Evolutionary conservation across 2,329 filamentous ascomycete genomes (phyloP).

Genomic region (Chalaropsis ovoidea): DNA sequence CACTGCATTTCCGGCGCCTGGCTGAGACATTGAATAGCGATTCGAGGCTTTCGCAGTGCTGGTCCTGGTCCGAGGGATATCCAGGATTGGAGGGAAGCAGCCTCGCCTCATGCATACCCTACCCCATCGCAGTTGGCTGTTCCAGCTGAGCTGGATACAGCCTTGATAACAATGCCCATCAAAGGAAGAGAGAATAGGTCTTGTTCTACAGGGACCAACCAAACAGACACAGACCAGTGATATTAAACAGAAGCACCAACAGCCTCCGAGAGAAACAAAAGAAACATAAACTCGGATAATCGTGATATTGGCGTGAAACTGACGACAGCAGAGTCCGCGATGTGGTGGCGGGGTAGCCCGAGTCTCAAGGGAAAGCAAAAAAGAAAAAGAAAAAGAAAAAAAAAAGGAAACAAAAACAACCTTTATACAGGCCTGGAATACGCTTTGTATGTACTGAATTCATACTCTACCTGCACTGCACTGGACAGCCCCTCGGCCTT

Average conservation of each 20-base stretch:
- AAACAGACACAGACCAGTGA: neutral
- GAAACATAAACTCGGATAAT: neutral
- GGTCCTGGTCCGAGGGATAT: neutral
- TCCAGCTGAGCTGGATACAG: too few relatives aligned
- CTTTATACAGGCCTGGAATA: conserved; percentile 5
- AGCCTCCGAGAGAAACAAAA: neutral
- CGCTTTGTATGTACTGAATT: conserved; percentile 9
- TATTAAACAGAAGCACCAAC: neutral
- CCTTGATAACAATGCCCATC: too few relatives aligned
- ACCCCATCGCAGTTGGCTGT: too few relatives aligned
- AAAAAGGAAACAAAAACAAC: neutral
- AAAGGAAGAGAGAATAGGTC: too few relatives aligned
- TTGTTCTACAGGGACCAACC: neutral
- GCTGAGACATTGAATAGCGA: neutral
- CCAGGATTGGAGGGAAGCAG: neutral
- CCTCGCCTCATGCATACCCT: neutral
- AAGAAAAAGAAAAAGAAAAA: neutral
- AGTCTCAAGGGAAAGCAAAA: neutral
- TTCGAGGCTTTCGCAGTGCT: neutral
- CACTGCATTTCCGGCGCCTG: neutral
- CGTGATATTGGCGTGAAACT: too few relatives aligned
- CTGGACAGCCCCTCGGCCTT: neutral
- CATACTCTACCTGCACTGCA: neutral
- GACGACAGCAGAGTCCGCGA: too few relatives aligned
- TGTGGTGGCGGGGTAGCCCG: too few relatives aligned